Conservation (phyloP, 345 rosid species). For the Camelina hispida region DNA sequence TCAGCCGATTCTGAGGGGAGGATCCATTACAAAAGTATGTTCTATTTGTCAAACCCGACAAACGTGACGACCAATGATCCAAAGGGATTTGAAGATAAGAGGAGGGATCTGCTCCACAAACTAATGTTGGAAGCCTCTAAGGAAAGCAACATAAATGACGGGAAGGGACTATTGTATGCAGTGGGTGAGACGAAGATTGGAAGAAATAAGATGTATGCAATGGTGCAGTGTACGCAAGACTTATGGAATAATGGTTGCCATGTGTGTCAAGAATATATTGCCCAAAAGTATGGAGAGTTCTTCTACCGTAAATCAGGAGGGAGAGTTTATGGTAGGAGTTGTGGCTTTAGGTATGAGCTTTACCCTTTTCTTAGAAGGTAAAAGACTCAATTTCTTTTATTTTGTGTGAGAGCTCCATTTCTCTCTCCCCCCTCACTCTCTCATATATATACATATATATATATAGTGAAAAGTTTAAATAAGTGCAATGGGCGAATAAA, state of each 20-base stretch:
- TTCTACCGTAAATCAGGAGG: constrained; percentile 21
- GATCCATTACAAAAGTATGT: constrained; percentile 41
- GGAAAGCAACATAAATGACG: neutral
- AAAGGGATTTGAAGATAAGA: neutral
- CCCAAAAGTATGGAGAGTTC: neutral
- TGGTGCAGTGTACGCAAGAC: constrained; percentile 27
- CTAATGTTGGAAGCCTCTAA: neutral
- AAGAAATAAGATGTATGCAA: constrained; percentile 45
- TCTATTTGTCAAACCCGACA: constrained; percentile 31
- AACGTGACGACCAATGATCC: neutral
- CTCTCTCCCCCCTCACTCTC: neutral
- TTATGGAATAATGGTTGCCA: neutral
- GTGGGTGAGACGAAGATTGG: constrained; percentile 40
- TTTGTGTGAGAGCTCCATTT: neutral
- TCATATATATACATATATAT: no score
- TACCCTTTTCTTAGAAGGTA: constrained; percentile 11
- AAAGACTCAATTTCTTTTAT: neutral
- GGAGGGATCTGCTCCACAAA: neutral
- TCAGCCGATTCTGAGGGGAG: constrained; percentile 41
- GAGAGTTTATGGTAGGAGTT: constrained; percentile 27
- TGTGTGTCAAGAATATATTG: neutral
- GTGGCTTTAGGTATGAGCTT: constrained; percentile 16
- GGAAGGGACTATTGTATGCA: constrained; percentile 34
- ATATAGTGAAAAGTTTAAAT: no score
- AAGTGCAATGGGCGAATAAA: no score